Evolutionary conservation across 139 green algal genomes (phyloP).

Genomic region (Tetraselmis chui): DNA sequence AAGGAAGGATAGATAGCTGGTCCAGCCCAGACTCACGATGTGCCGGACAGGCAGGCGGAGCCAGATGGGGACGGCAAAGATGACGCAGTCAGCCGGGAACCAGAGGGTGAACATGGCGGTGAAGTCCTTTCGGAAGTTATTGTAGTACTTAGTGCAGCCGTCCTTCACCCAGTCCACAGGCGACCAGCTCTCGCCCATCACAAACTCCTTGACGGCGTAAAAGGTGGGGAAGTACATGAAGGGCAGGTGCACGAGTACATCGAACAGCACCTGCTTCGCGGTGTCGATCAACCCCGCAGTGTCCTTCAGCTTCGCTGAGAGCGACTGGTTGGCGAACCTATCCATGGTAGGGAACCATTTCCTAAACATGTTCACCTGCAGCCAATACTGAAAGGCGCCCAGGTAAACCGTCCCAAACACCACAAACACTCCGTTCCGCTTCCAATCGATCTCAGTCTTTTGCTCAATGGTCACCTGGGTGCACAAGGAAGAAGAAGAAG

Average conservation of each 20-base stretch:
- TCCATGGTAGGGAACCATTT: conserved; percentile 6
- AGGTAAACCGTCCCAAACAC: conserved; percentile 9
- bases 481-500: neutral
- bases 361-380: conserved; percentile 13
- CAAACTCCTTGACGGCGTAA: conserved; percentile 7
- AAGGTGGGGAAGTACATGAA: conserved; percentile 10
- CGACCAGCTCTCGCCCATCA: neutral
- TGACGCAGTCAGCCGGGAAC: conserved; percentile 5
- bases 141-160: conserved; percentile 6
- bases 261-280: neutral
- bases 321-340: neutral
- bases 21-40: conserved; percentile 5
- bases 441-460: conserved; percentile 8
- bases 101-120: neutral
- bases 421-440: conserved; percentile 10
- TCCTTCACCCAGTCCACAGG: conserved; percentile 11
- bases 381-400: conserved; percentile 7
- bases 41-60: conserved; percentile 9
- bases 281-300: neutral
- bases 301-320: conserved; percentile 2
- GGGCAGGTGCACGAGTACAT: conserved; percentile 4
- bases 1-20: conserved; percentile 1
- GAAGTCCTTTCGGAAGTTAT: conserved; percentile 7
- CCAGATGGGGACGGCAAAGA: conserved; percentile 3
- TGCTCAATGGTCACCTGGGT: conserved; percentile 1